phyloP scores from a whole-genome alignment of 179 eudicot species.

The Silene coronaria region DNA sequence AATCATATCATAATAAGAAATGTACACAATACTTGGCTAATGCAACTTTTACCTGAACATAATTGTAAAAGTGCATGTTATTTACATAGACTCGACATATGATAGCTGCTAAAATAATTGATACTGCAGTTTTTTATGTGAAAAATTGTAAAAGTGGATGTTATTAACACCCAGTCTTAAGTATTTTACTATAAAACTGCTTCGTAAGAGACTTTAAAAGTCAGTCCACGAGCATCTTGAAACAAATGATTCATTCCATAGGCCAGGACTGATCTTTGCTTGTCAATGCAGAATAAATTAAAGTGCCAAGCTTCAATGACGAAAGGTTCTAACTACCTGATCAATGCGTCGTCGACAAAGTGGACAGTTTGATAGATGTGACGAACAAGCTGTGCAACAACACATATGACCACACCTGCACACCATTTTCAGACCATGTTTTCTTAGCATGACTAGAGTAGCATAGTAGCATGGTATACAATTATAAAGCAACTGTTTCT shows the following conservation, averaged over 20 bases:
- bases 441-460: neutral
- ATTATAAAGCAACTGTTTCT: no score
- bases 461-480: neutral
- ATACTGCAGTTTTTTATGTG: no score
- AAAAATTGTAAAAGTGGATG: no score
- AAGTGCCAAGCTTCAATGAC: slow-evolving; percentile 40
- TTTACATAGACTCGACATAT: no score
- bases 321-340: slow-evolving; percentile 70
- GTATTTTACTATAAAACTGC: neutral
- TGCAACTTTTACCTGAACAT: no score
- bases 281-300: neutral
- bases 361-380: slow-evolving; percentile 72
- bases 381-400: slow-evolving; percentile 78
- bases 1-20: no score
- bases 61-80: no score
- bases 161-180: no score
- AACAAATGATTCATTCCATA: neutral
- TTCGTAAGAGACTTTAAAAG: neutral
- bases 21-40: no score
- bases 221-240: neutral
- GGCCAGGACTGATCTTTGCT: neutral
- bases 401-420: slow-evolving; percentile 98
- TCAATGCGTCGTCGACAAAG: slow-evolving; percentile 77
- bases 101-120: no score
- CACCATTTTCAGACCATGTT: slow-evolving; percentile 1